Evolutionary conservation across 2,329 filamentous ascomycete genomes (phyloP), one percentile per base, ranked within the genome.

Genomic region (Aspergillus pseudoterreus): DNA sequence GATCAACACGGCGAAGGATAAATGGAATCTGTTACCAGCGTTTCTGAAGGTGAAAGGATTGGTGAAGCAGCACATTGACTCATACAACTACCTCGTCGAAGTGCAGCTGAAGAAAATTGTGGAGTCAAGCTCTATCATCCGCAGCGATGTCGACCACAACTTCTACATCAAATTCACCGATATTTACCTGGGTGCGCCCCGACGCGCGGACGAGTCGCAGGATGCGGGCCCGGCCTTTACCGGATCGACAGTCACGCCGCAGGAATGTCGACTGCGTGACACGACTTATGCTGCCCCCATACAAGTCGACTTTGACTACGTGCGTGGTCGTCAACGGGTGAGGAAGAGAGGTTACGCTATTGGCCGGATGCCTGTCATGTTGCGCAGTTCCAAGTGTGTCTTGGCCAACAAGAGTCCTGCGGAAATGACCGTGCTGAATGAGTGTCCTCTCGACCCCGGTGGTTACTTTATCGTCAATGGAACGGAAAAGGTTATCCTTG

Each of bases 281-380:
- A 92, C 96, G 81, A 97, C 92, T n/a, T 99, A 99, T 69, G 88
- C 91, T 17, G 94, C 94, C 9, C 92, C 92, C 1, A 95, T 99
- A 55, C 82, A 90, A 33, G 91, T 97, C 54, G 92, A 97, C 66
- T 89, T 97, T 48, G 85, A 89, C 60, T 97, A 96, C 67, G 87
- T 90, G 33, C 83, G 91, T 70, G 91, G 92, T 51, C 87, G 86
- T 56, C 83, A 87, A 60, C 83, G 94, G 54, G 82, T 88, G 43
- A 84, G 86, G 60, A 85, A 87, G 55, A 86, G 85, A 60, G 78
- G 80, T 45, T 85, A 96, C 47, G 83, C 85, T 39, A 90, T 99
- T 55, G 94, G 91, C 35, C 84, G 94, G 55, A 87, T 99, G 78
- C 94, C 94, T 2, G 88, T 99, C 66, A 99, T 99, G 94, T 79